phyloP scores from a whole-genome alignment of 192 early-diverging fungal genomes.

The Coemansia sp. region DNA sequence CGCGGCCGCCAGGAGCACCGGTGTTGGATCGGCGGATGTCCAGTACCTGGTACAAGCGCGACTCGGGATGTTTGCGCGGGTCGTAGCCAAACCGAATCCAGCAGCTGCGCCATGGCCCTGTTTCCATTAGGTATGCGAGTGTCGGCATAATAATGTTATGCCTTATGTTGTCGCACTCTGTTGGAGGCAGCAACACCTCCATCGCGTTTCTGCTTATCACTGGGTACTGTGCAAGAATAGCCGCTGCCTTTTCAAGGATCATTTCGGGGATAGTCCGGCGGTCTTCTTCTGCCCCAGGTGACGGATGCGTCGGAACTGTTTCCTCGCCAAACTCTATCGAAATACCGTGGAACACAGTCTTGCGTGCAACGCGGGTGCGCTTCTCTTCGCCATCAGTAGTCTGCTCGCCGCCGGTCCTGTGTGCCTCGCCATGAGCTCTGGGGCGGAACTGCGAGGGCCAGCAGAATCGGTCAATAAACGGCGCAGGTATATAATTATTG shows the following conservation, averaged over 20 bases:
- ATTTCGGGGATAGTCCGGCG: conserved; percentile 10
- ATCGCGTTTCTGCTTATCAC: conserved; percentile 45
- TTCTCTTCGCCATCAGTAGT: neutral
- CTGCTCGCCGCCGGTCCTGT: neutral
- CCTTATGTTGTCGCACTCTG: conserved; percentile 17
- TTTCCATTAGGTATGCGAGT: conserved; percentile 40
- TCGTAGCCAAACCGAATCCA: conserved; percentile 56
- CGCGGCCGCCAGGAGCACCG: neutral
- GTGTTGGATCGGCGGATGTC: conserved; percentile 24
- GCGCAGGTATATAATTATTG: conserved; percentile 34
- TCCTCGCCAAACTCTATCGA: conserved; percentile 13
- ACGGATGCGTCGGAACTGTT: conserved; percentile 16
- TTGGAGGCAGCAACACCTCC: conserved; percentile 25
- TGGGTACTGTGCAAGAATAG: conserved; percentile 29
- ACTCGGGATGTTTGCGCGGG: conserved; percentile 35
- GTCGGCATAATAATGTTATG: conserved; percentile 21
- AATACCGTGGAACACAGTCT: conserved; percentile 16
- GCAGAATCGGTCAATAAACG: conserved; percentile 35
- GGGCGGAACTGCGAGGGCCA: conserved; percentile 37
- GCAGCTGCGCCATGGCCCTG: conserved; percentile 49
- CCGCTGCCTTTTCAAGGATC: conserved; percentile 16
- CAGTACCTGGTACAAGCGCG: conserved; percentile 49
- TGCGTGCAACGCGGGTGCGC: neutral
- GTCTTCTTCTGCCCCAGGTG: conserved; percentile 14
- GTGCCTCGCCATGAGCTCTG: neutral